Evolutionary conservation across 169 alveolate genomes (phyloP), one percentile per base, ranked within the genome.

Genomic region (Cryptosporidium baileyi): DNA sequence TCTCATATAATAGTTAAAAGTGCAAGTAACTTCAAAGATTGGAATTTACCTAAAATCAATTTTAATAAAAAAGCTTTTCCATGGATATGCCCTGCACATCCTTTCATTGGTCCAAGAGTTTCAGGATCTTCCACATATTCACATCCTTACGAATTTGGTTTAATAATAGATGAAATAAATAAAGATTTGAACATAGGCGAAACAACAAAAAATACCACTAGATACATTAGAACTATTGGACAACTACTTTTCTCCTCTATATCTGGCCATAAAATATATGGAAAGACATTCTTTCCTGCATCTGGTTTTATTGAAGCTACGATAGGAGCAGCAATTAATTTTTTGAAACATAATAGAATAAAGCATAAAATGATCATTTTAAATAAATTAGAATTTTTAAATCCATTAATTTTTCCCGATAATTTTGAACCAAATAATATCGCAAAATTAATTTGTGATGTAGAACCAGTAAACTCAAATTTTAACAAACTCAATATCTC

Each of bases 1-100:
- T 90, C 94, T 17, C 93, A 91, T 63, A 82, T 80, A 32, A 32
- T 91, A 15, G 11, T 80, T 4, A 22, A 80, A 59, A 9, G 43
- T 2, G 34, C 74, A 1, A 9, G 24, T 1, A 7, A 54, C 22
- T 15, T 54, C 3, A 1, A 19, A 2, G 1, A 8, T 22, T 74
- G 85, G 85, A n/a, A 74, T 30, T 34, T 54, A 57, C 74, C 63
- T 15, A 74, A 34, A 11, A 1, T 74, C 17, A 32, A 26, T 41
- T 74, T 52, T 54, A 57, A 74, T 9, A 51, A 19, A 3, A 74
- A 74, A 54, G 43, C 22, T 22, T 57, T 74, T 22, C 85, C 85
- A n/a, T 74, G 85, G 85, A 54, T 74, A 51, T 11, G 60, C 0
- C 85, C 85, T 32, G 85, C 85, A 4, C 85, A 74, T 54, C 74